phyloP scores from a whole-genome alignment of 805 yeast genomes.

The Yamadazyma paraphyllophila region DNA sequence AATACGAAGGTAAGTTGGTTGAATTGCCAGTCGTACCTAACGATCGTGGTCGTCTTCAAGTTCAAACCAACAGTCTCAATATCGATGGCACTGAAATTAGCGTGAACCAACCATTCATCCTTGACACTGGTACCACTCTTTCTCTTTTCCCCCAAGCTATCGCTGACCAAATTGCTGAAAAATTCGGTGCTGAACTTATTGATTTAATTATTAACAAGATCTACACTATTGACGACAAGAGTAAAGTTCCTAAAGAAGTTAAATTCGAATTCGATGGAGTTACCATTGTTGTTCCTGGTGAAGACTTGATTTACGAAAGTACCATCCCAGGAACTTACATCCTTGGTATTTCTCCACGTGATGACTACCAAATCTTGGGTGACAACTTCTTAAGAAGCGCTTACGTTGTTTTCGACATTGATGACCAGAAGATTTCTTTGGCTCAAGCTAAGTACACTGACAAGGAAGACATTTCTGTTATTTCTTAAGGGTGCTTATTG shows the following conservation, averaged over 20 bases:
- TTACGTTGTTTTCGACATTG: conserved; percentile 64
- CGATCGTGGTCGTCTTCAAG: conserved; percentile 25
- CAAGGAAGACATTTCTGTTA: conserved; percentile 40
- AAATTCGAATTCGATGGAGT: conserved; percentile 6
- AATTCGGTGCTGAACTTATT: conserved; percentile 42
- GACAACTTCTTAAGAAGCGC: conserved; percentile 61
- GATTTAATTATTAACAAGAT: not conserved
- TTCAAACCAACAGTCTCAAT: conserved; percentile 24
- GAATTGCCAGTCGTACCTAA: conserved; percentile 23
- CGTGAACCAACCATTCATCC: not conserved
- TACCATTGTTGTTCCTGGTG: conserved; percentile 4
- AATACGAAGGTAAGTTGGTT: conserved; percentile 19
- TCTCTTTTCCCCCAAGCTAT: conserved; percentile 38
- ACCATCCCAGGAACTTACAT: not conserved
- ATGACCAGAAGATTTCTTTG: conserved; percentile 51
- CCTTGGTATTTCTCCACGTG: not conserved
- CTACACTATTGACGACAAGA: conserved; percentile 3
- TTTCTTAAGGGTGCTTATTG: not conserved
- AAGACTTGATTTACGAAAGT: conserved; percentile 11
- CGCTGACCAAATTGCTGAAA: conserved; percentile 30
- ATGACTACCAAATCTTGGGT: conserved; percentile 46
- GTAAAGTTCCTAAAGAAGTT: not conserved
- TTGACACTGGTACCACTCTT: conserved; percentile 35
- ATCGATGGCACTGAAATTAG: conserved; percentile 13
- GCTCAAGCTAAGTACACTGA: conserved; percentile 31